These are phyloP conservation scores for Hydrangea macrophylla DNA, from an alignment of 148 eudicot genomes.

Conservation along the genomic window DNA sequence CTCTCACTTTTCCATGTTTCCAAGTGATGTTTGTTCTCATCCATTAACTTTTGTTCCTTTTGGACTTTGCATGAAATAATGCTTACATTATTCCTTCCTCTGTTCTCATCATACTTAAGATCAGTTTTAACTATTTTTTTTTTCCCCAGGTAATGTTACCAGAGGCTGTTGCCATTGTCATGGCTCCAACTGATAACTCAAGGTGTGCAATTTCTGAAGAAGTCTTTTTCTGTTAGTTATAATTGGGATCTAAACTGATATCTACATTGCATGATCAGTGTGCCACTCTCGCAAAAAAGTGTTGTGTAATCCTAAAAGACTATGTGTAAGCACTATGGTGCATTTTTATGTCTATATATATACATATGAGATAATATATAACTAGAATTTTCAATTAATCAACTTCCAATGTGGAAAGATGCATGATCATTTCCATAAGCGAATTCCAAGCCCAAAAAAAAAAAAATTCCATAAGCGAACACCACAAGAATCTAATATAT, in stretches of 20 bases:
- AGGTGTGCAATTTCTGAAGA: slow-evolving; percentile 31
- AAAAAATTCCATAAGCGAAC: not conserved
- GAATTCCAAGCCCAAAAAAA: too few species aligned
- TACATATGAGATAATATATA: not conserved
- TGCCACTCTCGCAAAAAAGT: not conserved
- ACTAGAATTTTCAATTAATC: not conserved
- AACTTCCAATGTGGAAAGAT: not conserved
- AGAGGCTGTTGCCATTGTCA: slow-evolving; percentile 76
- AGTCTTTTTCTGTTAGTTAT: not conserved
- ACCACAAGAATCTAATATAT: not conserved
- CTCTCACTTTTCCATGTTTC: not conserved
- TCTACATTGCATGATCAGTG: too few species aligned
- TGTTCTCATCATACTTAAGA: not conserved
- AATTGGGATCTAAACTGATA: not conserved
- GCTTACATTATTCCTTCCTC: not conserved
- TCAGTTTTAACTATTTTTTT: slow-evolving; percentile 4
- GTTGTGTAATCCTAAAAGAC: not conserved
- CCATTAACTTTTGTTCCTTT: not conserved
- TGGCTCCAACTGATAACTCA: slow-evolving; percentile 79
- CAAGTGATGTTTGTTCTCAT: not conserved
- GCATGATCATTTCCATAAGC: too few species aligned
- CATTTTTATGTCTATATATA: too few species aligned
- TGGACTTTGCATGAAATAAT: not conserved
- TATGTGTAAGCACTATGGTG: not conserved
- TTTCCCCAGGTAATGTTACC: slow-evolving; percentile 72